These are phyloP conservation scores for Picocystis sp. DNA, from an alignment of 163 green algal species.

Conservation along the genomic window DNA sequence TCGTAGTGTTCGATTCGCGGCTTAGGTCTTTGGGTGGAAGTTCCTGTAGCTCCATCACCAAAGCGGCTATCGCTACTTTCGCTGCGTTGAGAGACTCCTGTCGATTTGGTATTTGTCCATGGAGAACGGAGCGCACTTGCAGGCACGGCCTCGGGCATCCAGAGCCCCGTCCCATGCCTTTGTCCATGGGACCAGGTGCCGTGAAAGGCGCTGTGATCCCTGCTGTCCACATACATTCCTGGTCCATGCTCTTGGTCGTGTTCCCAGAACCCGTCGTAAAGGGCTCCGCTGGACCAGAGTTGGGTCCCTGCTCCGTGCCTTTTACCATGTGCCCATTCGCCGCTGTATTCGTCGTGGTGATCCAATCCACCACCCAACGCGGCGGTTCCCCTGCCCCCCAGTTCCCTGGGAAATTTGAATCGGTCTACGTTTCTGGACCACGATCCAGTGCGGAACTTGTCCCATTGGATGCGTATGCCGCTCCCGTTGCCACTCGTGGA, in stretches of 20 bases:
- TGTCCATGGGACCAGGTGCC: constrained; percentile 57
- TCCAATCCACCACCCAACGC: too few species aligned
- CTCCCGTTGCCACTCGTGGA: too few species aligned
- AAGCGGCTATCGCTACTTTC: too few species aligned
- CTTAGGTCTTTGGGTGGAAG: too few species aligned
- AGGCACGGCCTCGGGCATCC: constrained; percentile 6
- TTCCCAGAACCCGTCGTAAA: constrained; percentile 85
- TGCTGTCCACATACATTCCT: constrained; percentile 61
- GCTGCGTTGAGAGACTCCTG: neutral
- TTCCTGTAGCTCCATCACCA: too few species aligned
- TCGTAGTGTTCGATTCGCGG: constrained; percentile 18
- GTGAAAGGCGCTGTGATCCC: constrained; percentile 43
- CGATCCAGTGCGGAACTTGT: too few species aligned
- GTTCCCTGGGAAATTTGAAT: too few species aligned
- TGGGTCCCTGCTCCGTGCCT: constrained; percentile 83
- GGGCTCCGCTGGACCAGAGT: constrained; percentile 62
- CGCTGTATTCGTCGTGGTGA: constrained; percentile 61
- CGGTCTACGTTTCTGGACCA: too few species aligned
- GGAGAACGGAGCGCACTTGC: too few species aligned
- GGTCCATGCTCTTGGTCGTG: constrained; percentile 57
- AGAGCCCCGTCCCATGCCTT: constrained; percentile 47
- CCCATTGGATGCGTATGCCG: too few species aligned
- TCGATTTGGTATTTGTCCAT: constrained; percentile 9
- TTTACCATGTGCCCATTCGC: constrained; percentile 63
- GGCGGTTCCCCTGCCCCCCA: too few species aligned